Base-by-base conservation (phyloP, 345 rosid species). In the Eucalyptus curtisii region DNA sequence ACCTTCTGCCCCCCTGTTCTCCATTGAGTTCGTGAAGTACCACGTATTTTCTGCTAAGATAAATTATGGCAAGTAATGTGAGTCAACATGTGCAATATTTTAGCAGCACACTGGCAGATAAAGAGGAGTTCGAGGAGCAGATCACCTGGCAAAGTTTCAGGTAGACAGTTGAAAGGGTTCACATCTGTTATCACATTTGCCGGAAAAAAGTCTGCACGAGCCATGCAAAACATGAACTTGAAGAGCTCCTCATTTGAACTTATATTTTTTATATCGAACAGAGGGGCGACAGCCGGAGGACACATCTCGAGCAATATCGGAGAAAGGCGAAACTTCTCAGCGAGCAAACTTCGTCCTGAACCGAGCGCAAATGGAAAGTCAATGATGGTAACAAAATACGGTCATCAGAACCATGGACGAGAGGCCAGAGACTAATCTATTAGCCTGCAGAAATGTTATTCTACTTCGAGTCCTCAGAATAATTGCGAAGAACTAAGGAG, bases 71-170 rank as follows among this genome's bases (percentile, higher is more conserved):
- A 20, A 64, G 82, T 71, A 37, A 37, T 20, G 82, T 71, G 5
- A 71, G 82, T 37, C 45, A 37, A 71, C 45, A 71, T 37, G 82
- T 19, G 82, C 45, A 71, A 10, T 71, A 42, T 71, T 37, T 71
- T 71, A 71, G 82, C 14, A 71, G 82, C 82, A 71, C 82, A 37
- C 47, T 71, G 45, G 82, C 82, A 37, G 7, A 2, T 20, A 37
- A 71, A 71, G 44, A 37, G 82, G 47, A 37, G 82, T 71, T 86
- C 31, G 88, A 25, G 88, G n/a, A 59, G 64, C 19, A 25, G 79
- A 25, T 86, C 88, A 91, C 93, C 81, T 13, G 89, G 89, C 85
- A 91, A 88, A 89, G 89, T 86, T 81, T 85, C 59, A 19, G 91
- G 93, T 14, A n/a, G 30, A 55, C 86, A n/a, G 82, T 20, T 3